phyloP scores from a whole-genome alignment of 805 yeast genomes.

The Candida ponderosae region DNA sequence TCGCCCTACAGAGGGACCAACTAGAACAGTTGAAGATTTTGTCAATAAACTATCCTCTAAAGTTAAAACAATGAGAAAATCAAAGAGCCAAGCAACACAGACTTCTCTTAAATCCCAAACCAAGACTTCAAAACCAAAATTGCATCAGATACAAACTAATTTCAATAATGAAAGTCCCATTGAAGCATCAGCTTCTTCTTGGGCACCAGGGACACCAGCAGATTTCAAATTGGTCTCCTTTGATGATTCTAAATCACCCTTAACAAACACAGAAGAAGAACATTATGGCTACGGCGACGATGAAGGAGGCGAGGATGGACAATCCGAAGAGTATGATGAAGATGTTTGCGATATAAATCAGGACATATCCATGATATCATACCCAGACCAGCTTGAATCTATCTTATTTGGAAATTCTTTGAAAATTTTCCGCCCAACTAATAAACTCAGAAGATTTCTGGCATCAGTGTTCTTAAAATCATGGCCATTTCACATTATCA shows the following conservation, averaged over 20 bases:
- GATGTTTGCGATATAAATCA: constrained; percentile 1
- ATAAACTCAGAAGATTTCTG: constrained; percentile 25
- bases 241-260: too few species aligned
- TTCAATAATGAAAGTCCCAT: too few species aligned
- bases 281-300: constrained; percentile 3
- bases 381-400: constrained; percentile 1
- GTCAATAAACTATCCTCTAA: constrained; percentile 8
- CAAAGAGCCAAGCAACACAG: background rate
- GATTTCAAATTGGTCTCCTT: too few species aligned
- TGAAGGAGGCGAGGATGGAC: background rate
- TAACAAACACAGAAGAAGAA: constrained; percentile 10
- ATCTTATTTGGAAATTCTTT: constrained; percentile 37
- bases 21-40: constrained; percentile 2
- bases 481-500: constrained; percentile 28
- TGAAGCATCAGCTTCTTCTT: too few species aligned
- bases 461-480: constrained; percentile 21
- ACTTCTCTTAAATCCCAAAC: background rate
- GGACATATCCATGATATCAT: background rate
- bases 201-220: too few species aligned
- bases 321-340: constrained; percentile 1
- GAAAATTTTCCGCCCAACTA: constrained; percentile 29
- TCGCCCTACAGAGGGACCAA: background rate
- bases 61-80: background rate
- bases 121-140: background rate
- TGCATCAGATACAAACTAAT: background rate